Percentiles rank a stretch among this genome's conserved stretches.
phyloP scores from a whole-genome alignment of 345 rosid genomes.

The Lenwebbia sp. region DNA sequence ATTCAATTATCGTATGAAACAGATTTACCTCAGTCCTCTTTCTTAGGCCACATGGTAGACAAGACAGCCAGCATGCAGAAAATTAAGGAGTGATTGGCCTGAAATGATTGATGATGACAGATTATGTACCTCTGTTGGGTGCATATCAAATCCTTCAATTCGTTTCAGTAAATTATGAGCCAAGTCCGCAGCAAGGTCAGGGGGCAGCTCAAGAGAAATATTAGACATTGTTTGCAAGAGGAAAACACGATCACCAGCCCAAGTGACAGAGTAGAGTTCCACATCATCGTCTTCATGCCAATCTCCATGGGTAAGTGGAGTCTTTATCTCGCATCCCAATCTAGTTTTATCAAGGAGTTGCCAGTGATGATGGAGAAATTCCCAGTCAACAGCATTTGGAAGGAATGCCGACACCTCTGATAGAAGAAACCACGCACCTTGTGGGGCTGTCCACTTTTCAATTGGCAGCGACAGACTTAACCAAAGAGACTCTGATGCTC shows the following conservation, averaged over 20 bases:
- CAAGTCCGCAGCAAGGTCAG: conserved; percentile 80
- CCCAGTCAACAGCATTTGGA: conserved; percentile 77
- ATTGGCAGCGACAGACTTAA: conserved; percentile 56
- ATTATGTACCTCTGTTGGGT: conserved; percentile 69
- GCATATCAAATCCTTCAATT: conserved; percentile 76
- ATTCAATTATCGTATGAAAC: background rate
- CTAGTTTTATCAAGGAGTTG: conserved; percentile 66
- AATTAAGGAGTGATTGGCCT: background rate
- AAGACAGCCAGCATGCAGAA: background rate
- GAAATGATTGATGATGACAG: background rate
- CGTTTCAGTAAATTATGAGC: conserved; percentile 73
- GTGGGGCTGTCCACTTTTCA: conserved; percentile 86
- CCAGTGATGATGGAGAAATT: conserved; percentile 91
- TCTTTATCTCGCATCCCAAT: conserved; percentile 17
- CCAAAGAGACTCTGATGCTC: conserved; percentile 74
- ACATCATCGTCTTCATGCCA: conserved; percentile 20
- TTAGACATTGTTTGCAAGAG: conserved; percentile 87
- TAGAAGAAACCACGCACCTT: conserved; percentile 95
- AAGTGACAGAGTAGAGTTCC: conserved; percentile 47
- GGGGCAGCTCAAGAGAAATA: conserved; percentile 77
- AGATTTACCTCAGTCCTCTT: background rate
- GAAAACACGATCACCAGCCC: conserved; percentile 91
- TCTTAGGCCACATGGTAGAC: background rate
- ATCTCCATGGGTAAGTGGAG: conserved; percentile 13
- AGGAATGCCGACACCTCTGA: conserved; percentile 75